Evolutionary conservation across 2,329 filamentous ascomycete species (phyloP), one percentile per base, ranked within the genome.

Genomic region (Akanthomyces muscarius): DNA sequence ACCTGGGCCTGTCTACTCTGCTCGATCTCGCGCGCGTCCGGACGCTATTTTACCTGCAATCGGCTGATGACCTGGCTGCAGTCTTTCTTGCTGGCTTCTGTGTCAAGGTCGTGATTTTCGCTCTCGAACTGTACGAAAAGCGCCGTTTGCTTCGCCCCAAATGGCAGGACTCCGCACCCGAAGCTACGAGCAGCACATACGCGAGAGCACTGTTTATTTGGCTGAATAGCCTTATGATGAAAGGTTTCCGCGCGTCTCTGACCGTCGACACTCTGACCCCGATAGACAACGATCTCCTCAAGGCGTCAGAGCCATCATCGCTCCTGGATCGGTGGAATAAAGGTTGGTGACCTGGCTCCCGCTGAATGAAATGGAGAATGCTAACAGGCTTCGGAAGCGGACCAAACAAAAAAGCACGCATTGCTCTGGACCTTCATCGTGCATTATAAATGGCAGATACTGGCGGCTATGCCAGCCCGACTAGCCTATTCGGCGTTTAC

Each of bases 401-500:
- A 65, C n/a, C 67, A 70, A 47, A 51, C 65, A 4, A 66, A 65
- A 42, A 62, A 70, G 30, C 66, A 68, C 30, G 65, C 70, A 4
- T 64, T 74, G 4, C 44, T 68, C 23, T 57, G 68, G 44, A 68
- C 61, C 6, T 67, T 70, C 4, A 66, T 72, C 4, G 60, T 62
- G 38, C 67, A 72, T 14, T 69, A 73, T 47, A 71, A 68, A 30
- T 67, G 67, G 67, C 65, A 68, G 5, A 63, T 76, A 21, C 33
- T 75, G 2, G 67, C 69, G 7, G 71, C 69, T 4, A 67, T 78
- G 21, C 57, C 75, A 7, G 75, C 77, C 5, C 72, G 78, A 0
- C 65, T 79, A 10, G 68, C 68, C 23, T 72, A 74, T 36, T 70
- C 71, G 1, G 77, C 70, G 0, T 78, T 81, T 62, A 73, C 68